Evolutionary conservation across 2,329 filamentous ascomycete species (phyloP), one percentile per base, ranked within the genome.

Genomic region (Chaetomium olivaceum): DNA sequence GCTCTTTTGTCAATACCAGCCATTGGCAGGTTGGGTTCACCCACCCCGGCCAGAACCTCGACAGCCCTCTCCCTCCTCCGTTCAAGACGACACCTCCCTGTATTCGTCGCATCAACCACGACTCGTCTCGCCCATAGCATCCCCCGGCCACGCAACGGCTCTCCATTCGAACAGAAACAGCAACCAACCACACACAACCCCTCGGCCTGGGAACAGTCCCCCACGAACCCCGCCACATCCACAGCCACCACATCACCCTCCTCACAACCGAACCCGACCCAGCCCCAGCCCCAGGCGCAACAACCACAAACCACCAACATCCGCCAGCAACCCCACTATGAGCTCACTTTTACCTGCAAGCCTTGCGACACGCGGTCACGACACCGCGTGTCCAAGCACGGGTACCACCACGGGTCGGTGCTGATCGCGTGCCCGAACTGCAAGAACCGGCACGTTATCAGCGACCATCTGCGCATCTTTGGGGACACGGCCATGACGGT

Each of bases 341-440:
- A 92, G 71, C 84, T 99, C 70, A 91, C 89, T 58, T 97, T 99
- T 77, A 99, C 95, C 71, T 99, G 95, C 84, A 89, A 91, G 66
- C 92, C 91, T 36, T 99, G 95, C 80, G 82, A 84, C 55, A 81
- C 85, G 43, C 89, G 93, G 65, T 96, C 92, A n/a, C 85, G 88
- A 14, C 96, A 99, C 79, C 85, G 85, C 59, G 83, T 99, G 72
- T 92, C 92, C 33, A 97, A 98, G 78, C 95, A 98, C 75, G 95
- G 92, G 36, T 99, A 99, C 76, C 93, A 98, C 78, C 84, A 89
- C 69, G 95, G 95, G 43, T 94, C 92, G 1, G 90, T 95, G 4
- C 82, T 99, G 64, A 93, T 98, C 70, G 89, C 90, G 39, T 99
- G 95, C 76, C 94, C 95, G 0, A 81, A 82, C 3, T 99, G 95